Base-by-base conservation (phyloP, 345 rosid genomes). In the Triadica sebifera region DNA sequence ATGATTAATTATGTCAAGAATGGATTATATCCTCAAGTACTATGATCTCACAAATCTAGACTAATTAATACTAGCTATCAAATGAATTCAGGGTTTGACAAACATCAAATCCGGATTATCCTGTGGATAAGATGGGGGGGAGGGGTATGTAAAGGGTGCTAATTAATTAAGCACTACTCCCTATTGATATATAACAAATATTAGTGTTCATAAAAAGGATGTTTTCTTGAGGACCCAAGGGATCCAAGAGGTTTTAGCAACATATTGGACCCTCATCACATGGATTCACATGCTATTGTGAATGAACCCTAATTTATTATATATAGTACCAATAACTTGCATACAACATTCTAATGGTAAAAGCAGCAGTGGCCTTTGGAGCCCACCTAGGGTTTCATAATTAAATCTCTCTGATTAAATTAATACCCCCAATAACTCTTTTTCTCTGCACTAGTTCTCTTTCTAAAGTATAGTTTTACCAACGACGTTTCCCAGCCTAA, bases 201-300 rank as follows among this genome's bases (percentile, higher is more conserved):
- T 29, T 29, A 29, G 34, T 29, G 2, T 29, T 29, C 34, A 29
- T 29, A 29, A 29, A 29, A 29, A 56, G 71, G 79, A 69, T 72
- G 77, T 22, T 67, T 72, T 62, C 34, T 70, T 38, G 60, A 45
- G 78, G 10, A 73, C 74, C 74, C 69, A 64, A 81, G 77, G 74
- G 71, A 80, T 74, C 71, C 70, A 20, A 75, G 63, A 69, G 73
- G 38, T 53, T n/a, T 73, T 73, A 56, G 69, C 73, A 82, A 82
- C 89, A 88, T 43, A 64, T 74, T 78, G 89, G 86, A 82, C 90
- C 86, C 87, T 72, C 87, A 76, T 86, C 89, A 89, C 92, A 81
- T 88, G 89, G 87, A 77, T 75, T 75, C 89, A 88, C 88, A 74
- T 88, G 90, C 69, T 70, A 45, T 70, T 68, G 81, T 66, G 72